These are phyloP conservation scores for Umbelopsis ramanniana DNA, from an alignment of 192 early-diverging fungal species.

Conservation along the genomic window DNA sequence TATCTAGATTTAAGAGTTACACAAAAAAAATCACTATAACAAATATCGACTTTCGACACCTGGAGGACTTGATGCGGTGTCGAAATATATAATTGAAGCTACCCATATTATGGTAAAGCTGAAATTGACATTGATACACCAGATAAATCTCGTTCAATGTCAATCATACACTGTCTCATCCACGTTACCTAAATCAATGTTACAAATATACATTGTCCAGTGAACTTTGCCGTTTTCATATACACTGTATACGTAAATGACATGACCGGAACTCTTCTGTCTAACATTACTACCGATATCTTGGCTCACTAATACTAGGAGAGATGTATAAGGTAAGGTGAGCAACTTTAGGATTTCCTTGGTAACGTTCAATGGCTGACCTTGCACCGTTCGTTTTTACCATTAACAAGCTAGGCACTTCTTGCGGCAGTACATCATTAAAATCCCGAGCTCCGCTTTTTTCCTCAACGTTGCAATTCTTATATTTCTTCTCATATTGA, in stretches of 20 bases:
- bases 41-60: conserved; percentile 15
- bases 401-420: neutral
- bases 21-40: neutral
- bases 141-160: neutral
- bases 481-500: too few species aligned
- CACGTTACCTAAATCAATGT: conserved; percentile 1
- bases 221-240: neutral
- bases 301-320: too few species aligned
- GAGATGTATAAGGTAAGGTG: neutral
- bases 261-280: neutral
- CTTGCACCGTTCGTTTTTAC: neutral
- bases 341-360: neutral
- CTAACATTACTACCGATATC: neutral
- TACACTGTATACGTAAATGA: neutral
- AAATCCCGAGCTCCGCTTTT: too few species aligned
- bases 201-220: neutral
- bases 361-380: neutral
- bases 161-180: neutral
- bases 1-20: conserved; percentile 17
- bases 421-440: neutral
- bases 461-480: too few species aligned
- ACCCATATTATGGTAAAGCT: conserved; percentile 8
- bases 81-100: neutral
- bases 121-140: neutral
- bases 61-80: neutral